A percentile compares a stretch with the other conserved stretches of the same genome.
Conservation (phyloP, 2,329 filamentous ascomycete genomes). For the Phaeosphaeria sp. region DNA sequence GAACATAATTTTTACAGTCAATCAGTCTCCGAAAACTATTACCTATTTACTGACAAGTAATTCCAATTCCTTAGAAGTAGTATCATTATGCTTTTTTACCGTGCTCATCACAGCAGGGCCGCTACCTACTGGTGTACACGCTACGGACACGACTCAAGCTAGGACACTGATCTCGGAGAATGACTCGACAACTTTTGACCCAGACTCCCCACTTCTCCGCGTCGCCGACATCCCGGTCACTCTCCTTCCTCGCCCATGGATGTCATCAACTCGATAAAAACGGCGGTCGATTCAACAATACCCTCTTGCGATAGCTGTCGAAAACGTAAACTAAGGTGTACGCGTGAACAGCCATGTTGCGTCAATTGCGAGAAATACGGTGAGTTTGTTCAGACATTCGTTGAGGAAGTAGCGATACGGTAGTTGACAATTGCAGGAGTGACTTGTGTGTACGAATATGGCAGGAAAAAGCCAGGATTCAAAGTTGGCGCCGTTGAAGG, state of each 20-base stretch:
- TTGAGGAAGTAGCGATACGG: background rate
- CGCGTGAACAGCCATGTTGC: conserved; percentile 4
- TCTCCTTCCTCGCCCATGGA: conserved; percentile 1
- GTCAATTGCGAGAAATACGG: conserved; percentile 2
- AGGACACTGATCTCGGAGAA: background rate
- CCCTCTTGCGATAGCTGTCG: conserved; percentile 11
- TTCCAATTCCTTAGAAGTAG: too few species aligned
- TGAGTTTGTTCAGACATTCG: background rate
- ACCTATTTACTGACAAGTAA: too few species aligned
- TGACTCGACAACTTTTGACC: background rate
- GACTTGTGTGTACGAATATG: conserved; percentile 5
- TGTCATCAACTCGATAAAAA: background rate
- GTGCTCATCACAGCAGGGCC: too few species aligned
- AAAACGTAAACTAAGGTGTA: conserved; percentile 7
- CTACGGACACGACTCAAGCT: background rate
- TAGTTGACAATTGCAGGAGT: background rate
- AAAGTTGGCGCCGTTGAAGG: conserved; percentile 9
- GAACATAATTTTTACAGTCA: too few species aligned
- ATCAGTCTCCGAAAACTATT: too few species aligned
- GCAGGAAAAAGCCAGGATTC: conserved; percentile 6
- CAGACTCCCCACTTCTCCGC: background rate
- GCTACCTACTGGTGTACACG: too few species aligned
- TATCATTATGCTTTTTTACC: too few species aligned
- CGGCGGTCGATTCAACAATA: background rate
- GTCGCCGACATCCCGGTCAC: background rate